Evolutionary conservation across 495 filamentous ascomycete species (phyloP), one percentile per base, ranked within the genome.

Genomic region (Hypoxylon rickii): DNA sequence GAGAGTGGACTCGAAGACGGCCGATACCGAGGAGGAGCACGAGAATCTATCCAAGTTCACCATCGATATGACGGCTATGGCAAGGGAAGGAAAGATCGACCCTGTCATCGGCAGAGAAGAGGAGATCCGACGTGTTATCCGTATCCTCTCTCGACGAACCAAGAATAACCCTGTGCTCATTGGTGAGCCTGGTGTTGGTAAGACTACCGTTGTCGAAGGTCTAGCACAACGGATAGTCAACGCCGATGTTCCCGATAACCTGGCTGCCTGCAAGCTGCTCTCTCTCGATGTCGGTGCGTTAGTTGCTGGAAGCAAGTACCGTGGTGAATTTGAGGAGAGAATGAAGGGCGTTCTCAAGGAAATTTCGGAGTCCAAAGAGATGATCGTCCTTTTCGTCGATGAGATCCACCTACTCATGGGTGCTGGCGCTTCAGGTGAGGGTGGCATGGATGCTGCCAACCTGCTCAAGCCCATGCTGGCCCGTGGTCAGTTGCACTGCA

Each of bases 271-370:
- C 81, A 93, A 88, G 64, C 79, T 98, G 12, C 85, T 98, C 21
- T 95, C 93, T 7, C 82, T 98, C 10, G 94, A 98, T 66, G 94
- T 98, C 45, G 94, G 94, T 52, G 87, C 93, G 7, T 75, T 98
- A 32, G 92, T 98, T 41, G 94, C 94, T 19, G 94, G 94, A 46
- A 96, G 91, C 80, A 98, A 98, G 71, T 98, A 93, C 77, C 82
- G 94, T 39, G 94, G 94, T 70, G 94, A 98, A 71, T 98, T 98
- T 61, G 94, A 98, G 70, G 94, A 98, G 76, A 83, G 94, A 53
- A 96, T 98, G 92, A 98, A 98, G 80, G 90, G 94, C 10, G 92
- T 98, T 13, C 76, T 98, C 48, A 97, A 97, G 70, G 94, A 98
- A 68, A 96, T 98, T 43, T 83, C 91, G 47, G 89, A 97, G 45